A percentile compares a stretch with the other conserved stretches of the same genome.
Evolutionary conservation across 805 yeast genomes (phyloP).

Genomic region (Myxozyma geophila): DNA sequence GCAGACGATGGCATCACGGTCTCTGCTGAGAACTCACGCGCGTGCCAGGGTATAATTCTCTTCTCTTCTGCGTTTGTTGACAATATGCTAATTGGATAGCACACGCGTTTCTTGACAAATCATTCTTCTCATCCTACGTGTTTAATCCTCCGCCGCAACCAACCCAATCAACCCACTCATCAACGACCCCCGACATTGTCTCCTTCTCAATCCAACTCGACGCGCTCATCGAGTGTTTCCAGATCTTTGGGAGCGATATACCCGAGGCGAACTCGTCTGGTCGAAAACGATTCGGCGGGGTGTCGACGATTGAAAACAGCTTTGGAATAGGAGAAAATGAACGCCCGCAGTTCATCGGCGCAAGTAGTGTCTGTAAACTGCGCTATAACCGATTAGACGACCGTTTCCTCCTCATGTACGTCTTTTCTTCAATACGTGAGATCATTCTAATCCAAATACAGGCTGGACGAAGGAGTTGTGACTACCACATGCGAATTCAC

Average conservation of each 20-base stretch:
- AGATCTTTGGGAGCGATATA: slow-evolving; percentile 28
- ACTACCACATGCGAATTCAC: slow-evolving; percentile 38
- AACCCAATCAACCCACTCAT: neutral
- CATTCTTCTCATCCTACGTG: slow-evolving; percentile 26
- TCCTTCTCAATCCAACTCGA: slow-evolving; percentile 23
- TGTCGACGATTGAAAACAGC: neutral
- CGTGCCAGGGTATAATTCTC: slow-evolving; percentile 18
- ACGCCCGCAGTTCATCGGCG: slow-evolving; percentile 9
- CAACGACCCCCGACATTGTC: neutral
- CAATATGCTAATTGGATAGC: slow-evolving; percentile 14
- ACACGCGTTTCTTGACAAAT: slow-evolving; percentile 23
- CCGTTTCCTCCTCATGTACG: slow-evolving; percentile 32
- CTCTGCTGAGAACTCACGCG: slow-evolving; percentile 24
- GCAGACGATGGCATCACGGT: slow-evolving; percentile 28
- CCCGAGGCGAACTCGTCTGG: neutral
- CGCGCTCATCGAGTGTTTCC: slow-evolving; percentile 32
- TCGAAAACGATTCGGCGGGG: neutral
- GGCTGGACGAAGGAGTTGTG: slow-evolving; percentile 33
- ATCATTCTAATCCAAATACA: neutral
- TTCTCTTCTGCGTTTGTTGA: neutral
- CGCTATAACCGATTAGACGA: slow-evolving; percentile 22
- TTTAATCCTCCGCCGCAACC: slow-evolving; percentile 13
- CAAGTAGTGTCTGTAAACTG: slow-evolving; percentile 31
- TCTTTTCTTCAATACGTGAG: neutral
- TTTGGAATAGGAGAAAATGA: neutral